phyloP scores from a whole-genome alignment of 2,329 filamentous ascomycete species.

The Acephala macrosclerotiorum region DNA sequence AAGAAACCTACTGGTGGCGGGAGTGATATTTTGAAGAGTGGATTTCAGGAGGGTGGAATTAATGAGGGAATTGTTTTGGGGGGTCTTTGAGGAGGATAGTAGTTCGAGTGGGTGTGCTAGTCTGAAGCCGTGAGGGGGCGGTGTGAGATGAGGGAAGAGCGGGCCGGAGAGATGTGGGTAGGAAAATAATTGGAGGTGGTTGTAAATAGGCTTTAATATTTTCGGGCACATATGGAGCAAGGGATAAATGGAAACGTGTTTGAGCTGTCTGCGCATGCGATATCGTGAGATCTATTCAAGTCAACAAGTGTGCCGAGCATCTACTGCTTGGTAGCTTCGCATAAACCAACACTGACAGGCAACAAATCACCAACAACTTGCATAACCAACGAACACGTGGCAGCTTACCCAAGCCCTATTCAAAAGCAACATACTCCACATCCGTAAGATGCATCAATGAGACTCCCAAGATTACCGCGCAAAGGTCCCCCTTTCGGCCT shows the following conservation, averaged over 20 bases:
- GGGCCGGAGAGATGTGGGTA: not conserved
- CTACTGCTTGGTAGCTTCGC: no score
- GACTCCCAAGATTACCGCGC: not conserved
- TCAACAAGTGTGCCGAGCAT: no score
- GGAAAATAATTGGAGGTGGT: no score
- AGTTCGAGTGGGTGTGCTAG: constrained; percentile 46
- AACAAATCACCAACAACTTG: not conserved
- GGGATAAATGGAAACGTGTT: no score
- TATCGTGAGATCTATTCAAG: no score
- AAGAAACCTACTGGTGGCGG: constrained; percentile 60
- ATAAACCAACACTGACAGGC: no score
- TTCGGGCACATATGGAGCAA: no score
- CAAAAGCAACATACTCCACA: not conserved
- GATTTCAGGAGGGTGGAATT: constrained; percentile 55
- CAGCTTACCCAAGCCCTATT: not conserved
- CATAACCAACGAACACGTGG: not conserved
- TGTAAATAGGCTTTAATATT: no score
- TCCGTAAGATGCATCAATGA: not conserved
- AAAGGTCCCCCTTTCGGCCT: not conserved
- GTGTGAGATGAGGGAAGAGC: not conserved
- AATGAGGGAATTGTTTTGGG: constrained; percentile 61
- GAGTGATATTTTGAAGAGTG: constrained; percentile 56
- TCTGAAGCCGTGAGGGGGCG: constrained; percentile 7
- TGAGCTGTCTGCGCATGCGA: no score
- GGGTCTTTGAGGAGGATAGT: constrained; percentile 60